Percentiles rank a stretch among this genome's conserved stretches.
phyloP scores from a whole-genome alignment of 1,139 yeast genomes.

The Pneumocystis carinii region DNA sequence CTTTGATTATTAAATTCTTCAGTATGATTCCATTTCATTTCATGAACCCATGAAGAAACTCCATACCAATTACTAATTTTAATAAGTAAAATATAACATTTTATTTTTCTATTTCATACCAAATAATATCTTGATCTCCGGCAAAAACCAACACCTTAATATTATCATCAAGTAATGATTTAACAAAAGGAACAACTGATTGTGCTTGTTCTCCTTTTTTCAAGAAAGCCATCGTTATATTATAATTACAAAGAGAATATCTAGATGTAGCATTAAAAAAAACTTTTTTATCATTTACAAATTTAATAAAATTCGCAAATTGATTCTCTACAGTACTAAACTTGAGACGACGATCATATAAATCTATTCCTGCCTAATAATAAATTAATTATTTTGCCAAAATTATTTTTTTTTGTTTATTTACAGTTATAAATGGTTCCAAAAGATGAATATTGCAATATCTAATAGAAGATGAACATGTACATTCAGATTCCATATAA shows the following conservation, averaged over 20 bases:
- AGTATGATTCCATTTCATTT: slow-evolving; percentile 42
- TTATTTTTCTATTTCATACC: slow-evolving; percentile 23
- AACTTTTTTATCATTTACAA: slow-evolving; percentile 53
- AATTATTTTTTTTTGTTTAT: slow-evolving; percentile 64
- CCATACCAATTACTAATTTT: slow-evolving; percentile 55
- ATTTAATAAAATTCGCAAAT: slow-evolving; percentile 57
- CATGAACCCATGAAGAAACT: slow-evolving; percentile 63
- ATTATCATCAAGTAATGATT: slow-evolving; percentile 70
- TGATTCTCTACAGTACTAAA: slow-evolving; percentile 60
- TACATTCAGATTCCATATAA: slow-evolving; percentile 83
- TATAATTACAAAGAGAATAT: slow-evolving; percentile 75
- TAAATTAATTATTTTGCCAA: slow-evolving; percentile 18
- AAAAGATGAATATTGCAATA: not conserved
- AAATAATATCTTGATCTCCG: slow-evolving; percentile 80
- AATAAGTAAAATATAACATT: not conserved
- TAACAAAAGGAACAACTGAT: slow-evolving; percentile 27
- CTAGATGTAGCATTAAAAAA: slow-evolving; percentile 83
- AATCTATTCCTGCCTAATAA: slow-evolving; percentile 27
- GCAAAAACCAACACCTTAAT: slow-evolving; percentile 70
- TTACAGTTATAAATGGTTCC: slow-evolving; percentile 51
- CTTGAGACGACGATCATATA: slow-evolving; percentile 81
- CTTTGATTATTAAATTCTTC: slow-evolving; percentile 23
- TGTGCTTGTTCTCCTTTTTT: not conserved
- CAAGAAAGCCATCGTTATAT: slow-evolving; percentile 59
- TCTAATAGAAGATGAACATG: slow-evolving; percentile 57